Base-by-base conservation (phyloP, 2,329 filamentous ascomycete genomes). In the Monilinia aucupariae region DNA sequence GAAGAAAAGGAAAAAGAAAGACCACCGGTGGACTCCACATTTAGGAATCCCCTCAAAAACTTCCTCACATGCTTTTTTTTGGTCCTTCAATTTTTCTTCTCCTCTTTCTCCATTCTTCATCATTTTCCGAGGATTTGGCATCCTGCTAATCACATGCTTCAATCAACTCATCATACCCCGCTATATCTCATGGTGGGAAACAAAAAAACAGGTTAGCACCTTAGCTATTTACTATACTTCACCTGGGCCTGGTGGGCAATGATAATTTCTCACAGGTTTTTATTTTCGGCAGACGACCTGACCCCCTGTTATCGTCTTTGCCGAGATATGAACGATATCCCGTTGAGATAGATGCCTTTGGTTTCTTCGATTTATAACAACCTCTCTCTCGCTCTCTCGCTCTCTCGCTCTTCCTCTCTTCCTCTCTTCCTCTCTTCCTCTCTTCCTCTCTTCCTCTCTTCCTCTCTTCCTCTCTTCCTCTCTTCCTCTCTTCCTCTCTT, bases 101-200 rank as follows among this genome's bases (percentile, higher is more conserved):
- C n/a, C n/a, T n/a, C n/a, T n/a, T n/a, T n/a, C n/a, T n/a, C n/a
- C n/a, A n/a, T n/a, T n/a, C n/a, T n/a, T n/a, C n/a, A n/a, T n/a
- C n/a, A n/a, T n/a, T n/a, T 32, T 43, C 39, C 53, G 53, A 45
- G 25, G 22, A 45, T 12, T 27, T 20, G n/a, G n/a, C 39, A 56
- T 27, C 45, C 27, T 56, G 20, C 39, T 45, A 27, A 45, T 56
- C 53, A 56, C 53, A 56, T 56, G 53, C 39, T 22, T 45, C 43
- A 20, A 55, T 43, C 52, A 55, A 37, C 39, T 55, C 52, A 55
- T 30, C n/a, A 30, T 55, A 55, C 52, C 52, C 52, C 52, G 52
- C 52, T 32, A 32, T 43, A 20, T 43, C 52, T n/a, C 41, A 43
- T 12, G 34, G n/a, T n/a, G n/a, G n/a, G n/a, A n/a, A n/a, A n/a